Base-by-base conservation (phyloP, 169 alveolate species). In the Plasmodium ovale region DNA sequence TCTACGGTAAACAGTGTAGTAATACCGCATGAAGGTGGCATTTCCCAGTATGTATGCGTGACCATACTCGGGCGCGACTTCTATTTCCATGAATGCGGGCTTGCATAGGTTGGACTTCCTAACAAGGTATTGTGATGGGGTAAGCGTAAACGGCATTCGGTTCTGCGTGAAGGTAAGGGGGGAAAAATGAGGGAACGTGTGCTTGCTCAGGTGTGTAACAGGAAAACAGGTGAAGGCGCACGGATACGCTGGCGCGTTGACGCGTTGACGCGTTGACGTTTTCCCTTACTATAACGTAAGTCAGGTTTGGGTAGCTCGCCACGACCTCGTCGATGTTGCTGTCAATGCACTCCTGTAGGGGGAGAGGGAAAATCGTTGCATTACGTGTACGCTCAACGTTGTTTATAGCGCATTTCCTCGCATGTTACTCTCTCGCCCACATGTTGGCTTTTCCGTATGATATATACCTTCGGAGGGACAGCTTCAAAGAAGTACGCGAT, bases 61-160 rank as follows among this genome's bases (percentile, higher is more conserved):
- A 0, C 98, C 98, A 72, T 79, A 95, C 49, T 91, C 95, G 12
- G 96, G 93, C 19, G 98, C 95, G 44, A 96, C 97, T 82, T 96
- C 97, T 19, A 96, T 95, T 68, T 94, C 96, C 98, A 96, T 95
- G 72, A 91, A 93, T 10, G 97, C 98, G 7, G 97, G 97, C 72
- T 94, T 94, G 90, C 97, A 96, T 47, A 69, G 51, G 29, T 77
- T 77, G 54, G 39, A 72, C 33, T 87, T 79, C n/a, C 89, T 65
- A 54, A 91, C 88, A 4, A 92, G 31, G 44, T 94, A 94, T 54
- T 94, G 94, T 25, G 79, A 60, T 3, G 96, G 96, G 19, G 82
- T 60, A 37, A 95, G 49, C 4, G 88, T 85, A 47, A 94, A 89
- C n/a, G 77, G 87, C 42, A 94, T 71, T 35, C 87, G 92, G 33